Evolutionary conservation across 2,329 filamentous ascomycete species (phyloP).

Genomic region (Diaporthe ilicicola): DNA sequence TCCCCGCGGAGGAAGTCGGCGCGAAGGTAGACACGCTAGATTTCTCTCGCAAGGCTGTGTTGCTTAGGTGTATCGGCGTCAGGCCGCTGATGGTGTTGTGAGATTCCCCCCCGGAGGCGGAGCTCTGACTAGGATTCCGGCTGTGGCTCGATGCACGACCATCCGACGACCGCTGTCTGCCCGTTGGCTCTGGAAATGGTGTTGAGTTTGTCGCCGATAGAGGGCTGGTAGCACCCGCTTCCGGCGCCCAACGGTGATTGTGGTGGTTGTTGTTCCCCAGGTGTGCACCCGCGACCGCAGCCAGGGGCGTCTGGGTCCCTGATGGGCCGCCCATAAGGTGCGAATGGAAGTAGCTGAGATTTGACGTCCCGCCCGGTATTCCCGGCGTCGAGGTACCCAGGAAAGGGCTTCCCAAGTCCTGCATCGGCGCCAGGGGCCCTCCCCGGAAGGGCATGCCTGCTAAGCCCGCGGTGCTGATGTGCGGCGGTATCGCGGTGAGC

Average conservation of each 20-base stretch:
- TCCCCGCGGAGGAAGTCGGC: constrained; percentile 56
- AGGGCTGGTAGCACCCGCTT: constrained; percentile 38
- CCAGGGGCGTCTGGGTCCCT: constrained; percentile 80
- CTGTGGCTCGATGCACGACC: constrained; percentile 46
- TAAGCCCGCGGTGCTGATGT: constrained; percentile 49
- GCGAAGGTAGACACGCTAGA: constrained; percentile 70
- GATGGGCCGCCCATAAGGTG: constrained; percentile 76
- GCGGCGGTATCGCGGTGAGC: constrained; percentile 44
- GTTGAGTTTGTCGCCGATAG: constrained; percentile 36
- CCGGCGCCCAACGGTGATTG: constrained; percentile 54
- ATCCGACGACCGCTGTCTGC: constrained; percentile 23
- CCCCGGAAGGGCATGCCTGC: not conserved
- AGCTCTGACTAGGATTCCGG: constrained; percentile 56
- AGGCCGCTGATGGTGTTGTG: constrained; percentile 35
- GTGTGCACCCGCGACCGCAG: constrained; percentile 79
- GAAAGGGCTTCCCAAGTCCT: constrained; percentile 64
- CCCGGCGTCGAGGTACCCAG: constrained; percentile 68
- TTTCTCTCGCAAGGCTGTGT: constrained; percentile 59
- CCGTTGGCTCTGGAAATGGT: constrained; percentile 14
- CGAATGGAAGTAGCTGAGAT: constrained; percentile 84
- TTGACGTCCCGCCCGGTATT: constrained; percentile 76
- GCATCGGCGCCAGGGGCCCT: constrained; percentile 25
- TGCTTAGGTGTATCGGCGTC: constrained; percentile 28
- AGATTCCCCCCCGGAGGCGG: constrained; percentile 55
- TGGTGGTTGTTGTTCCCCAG: constrained; percentile 53